Percentiles rank a stretch among this genome's conserved stretches.
Conservation (phyloP, 2,329 filamentous ascomycete genomes). For the Colletotrichum sp. region DNA sequence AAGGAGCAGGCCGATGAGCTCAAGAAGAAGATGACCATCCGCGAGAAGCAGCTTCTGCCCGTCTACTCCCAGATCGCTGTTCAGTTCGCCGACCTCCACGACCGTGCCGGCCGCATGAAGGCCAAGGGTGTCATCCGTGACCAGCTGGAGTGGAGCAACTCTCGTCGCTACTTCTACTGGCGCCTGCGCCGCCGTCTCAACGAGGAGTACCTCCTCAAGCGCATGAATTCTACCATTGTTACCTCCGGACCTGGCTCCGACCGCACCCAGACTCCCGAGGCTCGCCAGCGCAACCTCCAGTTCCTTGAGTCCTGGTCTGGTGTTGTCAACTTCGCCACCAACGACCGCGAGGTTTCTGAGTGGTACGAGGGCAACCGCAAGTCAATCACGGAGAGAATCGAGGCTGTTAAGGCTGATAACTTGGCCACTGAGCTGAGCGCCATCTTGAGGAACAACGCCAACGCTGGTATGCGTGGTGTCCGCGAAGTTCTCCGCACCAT, state of each 20-base stretch:
- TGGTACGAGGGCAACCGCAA: conserved; percentile 98
- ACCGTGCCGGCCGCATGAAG: conserved; percentile 96
- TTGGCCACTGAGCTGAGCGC: conserved; percentile 53
- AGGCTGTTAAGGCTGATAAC: conserved; percentile 79
- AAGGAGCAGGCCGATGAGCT: conserved; percentile 78
- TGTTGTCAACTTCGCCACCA: conserved; percentile 75
- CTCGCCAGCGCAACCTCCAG: conserved; percentile 72
- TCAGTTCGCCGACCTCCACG: conserved; percentile 96
- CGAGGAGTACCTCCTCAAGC: conserved; percentile 96
- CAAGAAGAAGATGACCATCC: conserved; percentile 82
- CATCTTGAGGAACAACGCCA: conserved; percentile 52
- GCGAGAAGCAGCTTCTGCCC: conserved; percentile 88
- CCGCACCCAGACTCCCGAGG: conserved; percentile 50
- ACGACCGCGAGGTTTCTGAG: conserved; percentile 83
- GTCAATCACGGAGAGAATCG: conserved; percentile 81
- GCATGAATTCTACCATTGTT: conserved; percentile 64
- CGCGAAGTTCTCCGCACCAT: conserved; percentile 85
- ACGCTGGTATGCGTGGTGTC: conserved; percentile 84
- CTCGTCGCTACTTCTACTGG: conserved; percentile 99
- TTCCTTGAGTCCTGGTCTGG: conserved; percentile 84
- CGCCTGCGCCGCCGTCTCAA: conserved; percentile 94
- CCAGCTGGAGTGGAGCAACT: conserved; percentile 83
- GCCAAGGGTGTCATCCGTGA: conserved; percentile 94
- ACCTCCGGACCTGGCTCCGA: conserved; percentile 41
- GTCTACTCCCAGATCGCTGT: conserved; percentile 96